These are phyloP conservation scores for Fusarium nematophilum DNA, from an alignment of 2,329 filamentous ascomycete species.

Conservation along the genomic window DNA sequence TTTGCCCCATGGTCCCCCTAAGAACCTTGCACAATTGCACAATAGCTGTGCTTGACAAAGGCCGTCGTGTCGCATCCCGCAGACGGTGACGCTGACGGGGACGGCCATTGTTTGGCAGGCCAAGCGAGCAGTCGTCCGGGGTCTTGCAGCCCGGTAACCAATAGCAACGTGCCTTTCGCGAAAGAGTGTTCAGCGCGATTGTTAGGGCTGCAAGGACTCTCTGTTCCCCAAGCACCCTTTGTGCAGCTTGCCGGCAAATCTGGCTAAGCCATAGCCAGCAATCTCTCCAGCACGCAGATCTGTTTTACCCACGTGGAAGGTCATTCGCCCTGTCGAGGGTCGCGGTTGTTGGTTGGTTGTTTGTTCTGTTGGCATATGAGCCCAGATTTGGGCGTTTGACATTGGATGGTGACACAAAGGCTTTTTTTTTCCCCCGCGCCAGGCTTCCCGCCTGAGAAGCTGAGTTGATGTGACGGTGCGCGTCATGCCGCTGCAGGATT, in stretches of 20 bases:
- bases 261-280: constrained; percentile 3
- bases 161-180: constrained; percentile 31
- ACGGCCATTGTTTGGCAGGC: constrained; percentile 38
- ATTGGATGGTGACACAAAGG: constrained; percentile 17
- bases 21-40: neutral
- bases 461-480: constrained; percentile 16
- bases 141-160: constrained; percentile 34
- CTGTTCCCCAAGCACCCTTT: neutral
- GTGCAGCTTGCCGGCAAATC: constrained; percentile 20
- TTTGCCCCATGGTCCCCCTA: constrained; percentile 1
- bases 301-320: neutral
- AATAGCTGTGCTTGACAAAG: constrained; percentile 1
- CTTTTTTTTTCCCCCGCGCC: constrained; percentile 7
- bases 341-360: neutral
- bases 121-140: constrained; percentile 39
- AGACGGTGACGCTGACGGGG: neutral
- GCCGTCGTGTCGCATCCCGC: constrained; percentile 14
- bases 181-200: constrained; percentile 19
- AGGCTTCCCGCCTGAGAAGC: constrained; percentile 16
- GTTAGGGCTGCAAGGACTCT: constrained; percentile 3
- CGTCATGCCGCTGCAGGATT: constrained; percentile 18
- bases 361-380: neutral
- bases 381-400: constrained; percentile 14
- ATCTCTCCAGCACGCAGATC: constrained; percentile 1
- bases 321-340: neutral